Conservation (phyloP, 1,284 basidiomycete genomes). For the Boletus putidus region DNA sequence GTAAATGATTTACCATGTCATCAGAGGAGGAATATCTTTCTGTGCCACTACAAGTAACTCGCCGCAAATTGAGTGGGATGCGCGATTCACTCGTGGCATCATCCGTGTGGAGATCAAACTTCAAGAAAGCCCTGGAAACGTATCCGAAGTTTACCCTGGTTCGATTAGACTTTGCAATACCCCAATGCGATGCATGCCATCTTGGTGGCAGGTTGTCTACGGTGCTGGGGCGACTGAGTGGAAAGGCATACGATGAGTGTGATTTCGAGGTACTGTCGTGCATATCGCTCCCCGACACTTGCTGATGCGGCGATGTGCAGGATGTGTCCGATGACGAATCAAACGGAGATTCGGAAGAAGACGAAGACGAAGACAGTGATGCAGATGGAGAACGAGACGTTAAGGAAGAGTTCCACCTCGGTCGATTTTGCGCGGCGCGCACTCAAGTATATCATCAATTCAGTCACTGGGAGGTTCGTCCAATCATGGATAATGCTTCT, state of each 20-base stretch:
- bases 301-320: slow-evolving; percentile 12
- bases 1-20: slow-evolving; percentile 11
- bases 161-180: slow-evolving; percentile 55
- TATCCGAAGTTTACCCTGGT: slow-evolving; percentile 63
- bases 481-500: slow-evolving; percentile 1
- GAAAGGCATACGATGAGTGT: slow-evolving; percentile 56
- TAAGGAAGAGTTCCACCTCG: slow-evolving; percentile 50
- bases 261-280: slow-evolving; percentile 53
- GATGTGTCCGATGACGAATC: slow-evolving; percentile 26
- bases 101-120: slow-evolving; percentile 73
- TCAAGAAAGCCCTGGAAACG: slow-evolving; percentile 62
- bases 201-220: slow-evolving; percentile 69
- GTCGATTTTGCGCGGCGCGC: slow-evolving; percentile 73
- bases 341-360: slow-evolving; percentile 11
- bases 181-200: slow-evolving; percentile 77
- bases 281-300: neutral
- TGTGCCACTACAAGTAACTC: slow-evolving; percentile 59
- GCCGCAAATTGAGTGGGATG: slow-evolving; percentile 66
- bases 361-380: slow-evolving; percentile 32
- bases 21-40: slow-evolving; percentile 68
- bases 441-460: slow-evolving; percentile 72
- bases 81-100: slow-evolving; percentile 73
- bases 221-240: slow-evolving; percentile 54
- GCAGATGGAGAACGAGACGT: slow-evolving; percentile 39
- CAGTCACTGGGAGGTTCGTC: slow-evolving; percentile 80